A percentile compares a stretch with the other conserved stretches of the same genome.
Evolutionary conservation across 2,329 filamentous ascomycete genomes (phyloP).

Genomic region (Fusarium drepaniforme): DNA sequence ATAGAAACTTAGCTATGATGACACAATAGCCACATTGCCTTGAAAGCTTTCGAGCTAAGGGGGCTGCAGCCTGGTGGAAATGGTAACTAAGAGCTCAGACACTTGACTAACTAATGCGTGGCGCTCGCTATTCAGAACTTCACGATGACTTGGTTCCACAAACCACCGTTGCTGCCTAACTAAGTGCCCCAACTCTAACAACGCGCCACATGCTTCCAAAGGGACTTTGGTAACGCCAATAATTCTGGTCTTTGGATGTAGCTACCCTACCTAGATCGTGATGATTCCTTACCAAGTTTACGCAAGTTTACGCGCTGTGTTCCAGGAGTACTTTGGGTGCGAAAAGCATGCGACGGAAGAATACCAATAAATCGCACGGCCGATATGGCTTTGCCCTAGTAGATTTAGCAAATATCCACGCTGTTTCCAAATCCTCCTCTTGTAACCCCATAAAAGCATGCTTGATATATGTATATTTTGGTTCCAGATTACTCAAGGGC

Average conservation of each 20-base stretch:
- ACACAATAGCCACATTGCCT: neutral
- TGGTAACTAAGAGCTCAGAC: neutral
- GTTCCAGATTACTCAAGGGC: neutral
- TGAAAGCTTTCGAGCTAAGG: neutral
- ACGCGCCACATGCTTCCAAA: neutral
- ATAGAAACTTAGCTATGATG: neutral
- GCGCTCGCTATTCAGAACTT: neutral
- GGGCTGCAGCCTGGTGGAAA: neutral
- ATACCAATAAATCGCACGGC: neutral
- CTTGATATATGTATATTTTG: neutral
- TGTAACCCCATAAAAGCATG: too few species aligned
- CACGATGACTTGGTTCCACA: neutral
- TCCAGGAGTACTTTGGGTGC: neutral
- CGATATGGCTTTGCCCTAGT: neutral
- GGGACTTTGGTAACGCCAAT: neutral
- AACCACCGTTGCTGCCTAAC: neutral
- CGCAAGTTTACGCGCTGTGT: neutral
- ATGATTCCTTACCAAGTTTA: neutral
- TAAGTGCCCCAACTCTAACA: too few species aligned
- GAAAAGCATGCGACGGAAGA: neutral
- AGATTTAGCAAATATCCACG: neutral
- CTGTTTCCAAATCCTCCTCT: too few species aligned
- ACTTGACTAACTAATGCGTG: neutral
- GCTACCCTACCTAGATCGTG: neutral
- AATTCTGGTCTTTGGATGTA: neutral